These are phyloP conservation scores for Penicillium concentricum DNA, from an alignment of 2,329 filamentous ascomycete species.

Conservation along the genomic window DNA sequence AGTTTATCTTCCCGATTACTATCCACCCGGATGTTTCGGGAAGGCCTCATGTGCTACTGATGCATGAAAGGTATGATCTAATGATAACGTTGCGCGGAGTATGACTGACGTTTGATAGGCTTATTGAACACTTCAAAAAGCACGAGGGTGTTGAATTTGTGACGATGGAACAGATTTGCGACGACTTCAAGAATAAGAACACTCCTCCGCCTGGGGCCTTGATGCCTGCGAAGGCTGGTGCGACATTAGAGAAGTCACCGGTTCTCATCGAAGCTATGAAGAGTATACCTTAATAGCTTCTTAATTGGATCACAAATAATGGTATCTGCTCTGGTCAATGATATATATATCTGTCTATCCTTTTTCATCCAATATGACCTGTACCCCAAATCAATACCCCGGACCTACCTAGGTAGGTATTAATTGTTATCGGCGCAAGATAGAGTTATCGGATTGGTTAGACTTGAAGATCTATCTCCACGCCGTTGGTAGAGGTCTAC, in stretches of 20 bases:
- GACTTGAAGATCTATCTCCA: not conserved
- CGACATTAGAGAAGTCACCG: conserved; percentile 10
- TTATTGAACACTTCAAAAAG: conserved; percentile 30
- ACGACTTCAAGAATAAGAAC: conserved; percentile 28
- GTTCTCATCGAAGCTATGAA: not conserved
- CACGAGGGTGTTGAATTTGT: conserved; percentile 31
- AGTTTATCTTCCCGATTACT: conserved; percentile 74
- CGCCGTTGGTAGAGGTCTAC: not conserved
- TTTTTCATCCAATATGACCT: not conserved
- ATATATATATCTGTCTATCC: no score
- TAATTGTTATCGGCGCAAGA: not conserved
- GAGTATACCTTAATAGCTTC: not conserved
- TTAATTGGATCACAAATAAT: not conserved
- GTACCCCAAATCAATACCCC: not conserved
- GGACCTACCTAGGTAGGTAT: no score
- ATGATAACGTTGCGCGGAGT: not conserved
- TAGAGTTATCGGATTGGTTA: not conserved
- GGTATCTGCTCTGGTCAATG: not conserved
- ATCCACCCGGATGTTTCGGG: conserved; percentile 74
- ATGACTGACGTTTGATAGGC: conserved; percentile 13
- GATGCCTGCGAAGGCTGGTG: conserved; percentile 21
- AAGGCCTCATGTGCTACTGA: conserved; percentile 67
- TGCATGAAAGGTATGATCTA: conserved; percentile 63
- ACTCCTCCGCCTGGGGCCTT: conserved; percentile 19
- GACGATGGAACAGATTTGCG: conserved; percentile 30